phyloP scores from a whole-genome alignment of 2,329 filamentous ascomycete species.

The Trichoderma sp. region DNA sequence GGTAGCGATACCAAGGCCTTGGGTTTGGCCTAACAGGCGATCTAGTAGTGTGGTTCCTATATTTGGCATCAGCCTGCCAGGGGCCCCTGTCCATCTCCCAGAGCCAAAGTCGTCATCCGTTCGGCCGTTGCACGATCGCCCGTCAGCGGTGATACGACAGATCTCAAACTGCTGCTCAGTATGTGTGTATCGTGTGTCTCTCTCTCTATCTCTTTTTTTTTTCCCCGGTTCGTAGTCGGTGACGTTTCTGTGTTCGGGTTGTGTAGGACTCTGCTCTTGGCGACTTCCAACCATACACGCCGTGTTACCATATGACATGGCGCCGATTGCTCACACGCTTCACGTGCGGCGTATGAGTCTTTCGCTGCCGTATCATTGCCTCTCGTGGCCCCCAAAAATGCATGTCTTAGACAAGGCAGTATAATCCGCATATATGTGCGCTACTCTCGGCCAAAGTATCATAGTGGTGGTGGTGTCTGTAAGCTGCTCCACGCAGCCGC shows the following conservation, averaged over 20 bases:
- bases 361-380: constrained; percentile 13
- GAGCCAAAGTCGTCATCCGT: constrained; percentile 24
- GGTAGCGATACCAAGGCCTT: constrained; percentile 27
- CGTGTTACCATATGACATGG: constrained; percentile 3
- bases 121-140: constrained; percentile 24
- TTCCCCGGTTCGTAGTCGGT: not conserved
- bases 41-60: constrained; percentile 25
- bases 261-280: not conserved
- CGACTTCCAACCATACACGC: not conserved
- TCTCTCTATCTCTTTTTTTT: not conserved
- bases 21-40: constrained; percentile 20
- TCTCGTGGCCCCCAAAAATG: constrained; percentile 20
- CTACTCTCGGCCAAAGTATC: constrained; percentile 17
- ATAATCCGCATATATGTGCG: constrained; percentile 9
- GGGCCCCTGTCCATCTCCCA: constrained; percentile 3
- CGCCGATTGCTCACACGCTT: constrained; percentile 13
- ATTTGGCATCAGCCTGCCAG: constrained; percentile 22
- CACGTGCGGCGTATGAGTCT: constrained; percentile 18
- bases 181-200: not conserved
- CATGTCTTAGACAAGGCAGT: constrained; percentile 25
- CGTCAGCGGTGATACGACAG: constrained; percentile 18
- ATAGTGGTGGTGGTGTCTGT: constrained; percentile 19
- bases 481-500: not conserved
- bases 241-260: not conserved
- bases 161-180: not conserved